Base-by-base conservation (phyloP, 1,284 basidiomycete species). In the Pterula multifida region DNA sequence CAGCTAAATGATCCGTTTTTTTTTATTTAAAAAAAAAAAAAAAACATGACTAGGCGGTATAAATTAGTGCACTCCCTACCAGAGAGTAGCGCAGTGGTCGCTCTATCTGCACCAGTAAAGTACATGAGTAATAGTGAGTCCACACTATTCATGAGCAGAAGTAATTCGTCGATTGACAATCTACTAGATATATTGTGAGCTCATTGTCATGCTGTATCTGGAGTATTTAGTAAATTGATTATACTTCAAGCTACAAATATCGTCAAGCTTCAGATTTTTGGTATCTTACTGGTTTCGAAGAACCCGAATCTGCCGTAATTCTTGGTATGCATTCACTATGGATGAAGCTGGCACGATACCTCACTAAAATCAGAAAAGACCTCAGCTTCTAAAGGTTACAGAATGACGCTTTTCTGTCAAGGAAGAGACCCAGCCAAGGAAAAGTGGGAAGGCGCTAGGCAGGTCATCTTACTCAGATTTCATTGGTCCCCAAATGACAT, bases 271-370 rank as follows among this genome's bases (percentile, higher is more conserved):
- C 91, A 42, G 85, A 95, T 65, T 92, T 95, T 63, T 90, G 83
- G 84, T 97, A 97, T 62, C 71, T 97, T 11, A 94, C 94, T 0
- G 95, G 96, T 3, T 96, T 96, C 60, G 81, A 93, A 54, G 95
- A 98, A 64, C 90, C 93, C 0, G 87, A 96, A 54, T 80, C 93
- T 12, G 92, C 90, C 0, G 70, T 97, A 23, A 73, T 98, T 26
- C 69, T 96, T 35, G 81, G 90, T 87, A 55, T 50, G 75, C 61
- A 13, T 13, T 46, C 42, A 45, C 22, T 13, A 13, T 6, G 48
- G 17, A 32, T 22, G 42, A 15, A 45, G 45, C 2, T 25, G 26
- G 35, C 12, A 24, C 44, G 36, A 22, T 24, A 25, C 39, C 47
- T 53, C 52, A 54, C 45, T 36, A 35, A 50, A 35, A 47, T 1